Percentiles rank a stretch among this genome's conserved stretches.
phyloP scores from a whole-genome alignment of 495 filamentous ascomycete genomes.

The Hypomontagnella submonticulosa region DNA sequence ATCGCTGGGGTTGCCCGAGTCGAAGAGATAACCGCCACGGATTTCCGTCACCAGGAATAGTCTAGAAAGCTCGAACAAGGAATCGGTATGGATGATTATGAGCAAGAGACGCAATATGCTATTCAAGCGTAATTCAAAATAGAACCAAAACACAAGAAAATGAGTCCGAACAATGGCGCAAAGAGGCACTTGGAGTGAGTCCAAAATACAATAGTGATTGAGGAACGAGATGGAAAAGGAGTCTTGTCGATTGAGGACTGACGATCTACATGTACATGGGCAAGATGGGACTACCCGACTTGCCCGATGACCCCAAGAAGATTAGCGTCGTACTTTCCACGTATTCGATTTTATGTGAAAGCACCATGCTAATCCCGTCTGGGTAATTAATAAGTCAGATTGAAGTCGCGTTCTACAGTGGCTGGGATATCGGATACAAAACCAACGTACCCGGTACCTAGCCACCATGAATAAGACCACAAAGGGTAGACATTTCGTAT shows the following conservation, averaged over 20 bases:
- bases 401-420: conserved; percentile 19
- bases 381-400: conserved; percentile 20
- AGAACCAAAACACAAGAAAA: conserved; percentile 17
- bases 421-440: conserved; percentile 10
- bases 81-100: neutral
- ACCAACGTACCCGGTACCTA: conserved; percentile 14
- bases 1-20: conserved; percentile 12
- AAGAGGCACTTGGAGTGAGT: conserved; percentile 12
- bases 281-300: conserved; percentile 10
- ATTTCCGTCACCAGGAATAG: conserved; percentile 20
- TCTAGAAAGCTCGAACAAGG: conserved; percentile 3
- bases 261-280: conserved; percentile 17
- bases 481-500: too few species aligned
- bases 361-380: conserved; percentile 17
- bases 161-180: conserved; percentile 8
- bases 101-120: conserved; percentile 1
- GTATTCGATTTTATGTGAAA: conserved; percentile 17
- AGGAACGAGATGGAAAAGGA: conserved; percentile 36
- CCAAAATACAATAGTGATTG: conserved; percentile 28
- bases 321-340: conserved; percentile 29
- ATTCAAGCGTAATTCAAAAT: conserved; percentile 12
- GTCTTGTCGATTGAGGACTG: conserved; percentile 32
- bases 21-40: conserved; percentile 15
- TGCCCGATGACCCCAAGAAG: conserved; percentile 16
- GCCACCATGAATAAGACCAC: conserved; percentile 1